Evolutionary conservation across 2,329 filamentous ascomycete genomes (phyloP), one percentile per base, ranked within the genome.

Genomic region (Nigrograna mackinnonii): DNA sequence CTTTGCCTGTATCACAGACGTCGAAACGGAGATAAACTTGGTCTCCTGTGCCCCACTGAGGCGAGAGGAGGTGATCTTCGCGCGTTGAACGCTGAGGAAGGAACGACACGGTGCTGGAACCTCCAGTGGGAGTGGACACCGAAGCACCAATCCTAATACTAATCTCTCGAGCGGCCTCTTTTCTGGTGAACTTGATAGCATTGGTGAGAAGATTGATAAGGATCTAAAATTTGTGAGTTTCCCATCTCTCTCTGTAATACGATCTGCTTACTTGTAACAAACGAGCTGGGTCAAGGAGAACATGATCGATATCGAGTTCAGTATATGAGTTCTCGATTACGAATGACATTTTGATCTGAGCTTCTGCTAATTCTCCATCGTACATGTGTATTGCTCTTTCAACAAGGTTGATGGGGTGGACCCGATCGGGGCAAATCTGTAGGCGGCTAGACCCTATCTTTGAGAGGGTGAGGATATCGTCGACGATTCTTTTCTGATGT

Each of bases 231-330:
- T 9, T 28, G 24, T 68, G 35, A 4, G n/a, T n/a, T n/a, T n/a
- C n/a, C n/a, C n/a, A n/a, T n/a, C n/a, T n/a, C n/a, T n/a, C n/a
- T n/a, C n/a, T n/a, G n/a, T n/a, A n/a, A n/a, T n/a, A n/a, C n/a
- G n/a, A n/a, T n/a, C n/a, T 62, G 44, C 91, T 82, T 44, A 95
- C 90, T 58, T 95, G 91, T 0, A 73, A 65, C 6, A 75, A 52
- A 17, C 72, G 60, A 22, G 64, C 70, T 0, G 71, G 67, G 43
- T 76, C 73, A 0, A 75, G 50, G 16, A 68, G 58, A 3, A 75
- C 56, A 45, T 68, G 62, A 14, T 71, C 65, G 11, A 74, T 58
- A 4, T 50, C 51, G 6, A 74, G 50, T 4, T 63, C 46, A 3
- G 54, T 31, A 24, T 72, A 62, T 0, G 71, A 71, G 2, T 54